phyloP scores from a whole-genome alignment of 805 yeast genomes.

The Dipodascus geniculatus region DNA sequence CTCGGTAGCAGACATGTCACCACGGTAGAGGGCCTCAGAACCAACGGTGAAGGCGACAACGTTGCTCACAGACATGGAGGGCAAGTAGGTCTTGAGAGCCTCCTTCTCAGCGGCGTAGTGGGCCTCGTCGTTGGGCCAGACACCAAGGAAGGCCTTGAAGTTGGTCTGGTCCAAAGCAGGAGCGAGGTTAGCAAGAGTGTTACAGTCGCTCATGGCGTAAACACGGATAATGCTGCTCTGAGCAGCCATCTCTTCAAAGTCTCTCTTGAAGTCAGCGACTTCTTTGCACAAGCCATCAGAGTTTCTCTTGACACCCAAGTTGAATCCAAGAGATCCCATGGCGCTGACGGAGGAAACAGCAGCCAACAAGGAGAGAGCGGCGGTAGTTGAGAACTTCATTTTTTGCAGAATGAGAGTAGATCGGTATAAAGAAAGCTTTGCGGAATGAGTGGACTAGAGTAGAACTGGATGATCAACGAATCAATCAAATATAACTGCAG shows the following conservation, averaged over 20 bases:
- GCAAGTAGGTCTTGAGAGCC: slow-evolving; percentile 63
- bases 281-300: slow-evolving; percentile 61
- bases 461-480: background rate
- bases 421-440: background rate
- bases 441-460: background rate
- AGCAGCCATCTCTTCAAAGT: slow-evolving; percentile 45
- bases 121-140: slow-evolving; percentile 86
- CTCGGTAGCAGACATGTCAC: slow-evolving; percentile 61
- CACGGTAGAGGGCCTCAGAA: slow-evolving; percentile 91
- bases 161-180: slow-evolving; percentile 78
- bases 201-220: slow-evolving; percentile 89
- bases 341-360: slow-evolving; percentile 42
- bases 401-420: too few species aligned
- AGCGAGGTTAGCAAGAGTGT: slow-evolving; percentile 71
- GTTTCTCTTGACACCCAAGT: slow-evolving; percentile 73
- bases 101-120: slow-evolving; percentile 64
- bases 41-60: slow-evolving; percentile 80
- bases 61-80: slow-evolving; percentile 46
- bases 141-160: slow-evolving; percentile 68
- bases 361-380: slow-evolving; percentile 30
- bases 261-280: slow-evolving; percentile 56
- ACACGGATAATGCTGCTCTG: slow-evolving; percentile 65
- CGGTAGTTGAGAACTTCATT: slow-evolving; percentile 29
- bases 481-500: too few species aligned
- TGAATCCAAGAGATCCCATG: slow-evolving; percentile 65